A percentile compares a stretch with the other conserved stretches of the same genome.
Evolutionary conservation across 2,329 filamentous ascomycete species (phyloP).

Genomic region (Aspergillus aculeatus): DNA sequence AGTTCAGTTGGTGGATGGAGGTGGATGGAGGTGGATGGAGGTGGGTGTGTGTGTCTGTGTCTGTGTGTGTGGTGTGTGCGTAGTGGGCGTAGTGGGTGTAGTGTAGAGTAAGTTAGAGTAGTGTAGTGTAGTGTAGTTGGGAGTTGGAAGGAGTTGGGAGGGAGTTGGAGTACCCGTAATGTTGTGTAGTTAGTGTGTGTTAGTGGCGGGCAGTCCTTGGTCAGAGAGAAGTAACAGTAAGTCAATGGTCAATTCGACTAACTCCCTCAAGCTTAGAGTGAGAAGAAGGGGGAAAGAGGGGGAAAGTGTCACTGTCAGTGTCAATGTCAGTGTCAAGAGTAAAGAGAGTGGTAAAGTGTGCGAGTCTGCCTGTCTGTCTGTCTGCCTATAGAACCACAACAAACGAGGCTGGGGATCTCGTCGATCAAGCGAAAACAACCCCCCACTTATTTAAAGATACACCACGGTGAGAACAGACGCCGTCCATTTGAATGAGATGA

Average conservation of each 20-base stretch:
- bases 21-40: background rate
- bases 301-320: background rate
- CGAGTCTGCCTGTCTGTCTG: no score
- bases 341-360: background rate
- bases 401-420: background rate
- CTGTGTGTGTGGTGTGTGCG: no score
- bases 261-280: background rate
- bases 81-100: no score
- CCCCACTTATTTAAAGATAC: background rate
- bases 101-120: no score
- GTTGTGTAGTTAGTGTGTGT: no score
- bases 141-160: no score
- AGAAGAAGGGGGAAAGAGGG: background rate
- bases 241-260: background rate
- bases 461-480: background rate
- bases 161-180: no score
- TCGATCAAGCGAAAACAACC: background rate
- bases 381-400: no score
- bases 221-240: background rate
- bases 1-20: background rate
- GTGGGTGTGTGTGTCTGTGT: no score
- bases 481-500: background rate
- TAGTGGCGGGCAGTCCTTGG: no score
- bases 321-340: background rate
- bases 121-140: no score